A percentile compares a stretch with the other conserved stretches of the same genome.
phyloP scores from a whole-genome alignment of 2,329 filamentous ascomycete species.

The Monilinia fructigena region DNA sequence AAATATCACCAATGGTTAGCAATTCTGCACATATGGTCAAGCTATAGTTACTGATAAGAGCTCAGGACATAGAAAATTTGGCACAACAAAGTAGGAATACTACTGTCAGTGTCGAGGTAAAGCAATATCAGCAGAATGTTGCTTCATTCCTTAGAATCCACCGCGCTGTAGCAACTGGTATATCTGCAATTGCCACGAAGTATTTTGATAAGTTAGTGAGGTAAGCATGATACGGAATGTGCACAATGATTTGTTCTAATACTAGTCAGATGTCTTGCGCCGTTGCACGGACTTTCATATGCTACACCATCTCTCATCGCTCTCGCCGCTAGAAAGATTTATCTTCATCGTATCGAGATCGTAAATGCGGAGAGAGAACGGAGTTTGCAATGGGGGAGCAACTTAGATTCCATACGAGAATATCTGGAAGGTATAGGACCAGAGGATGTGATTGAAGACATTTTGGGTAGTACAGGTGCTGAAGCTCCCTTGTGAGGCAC shows the following conservation, averaged over 20 bases:
- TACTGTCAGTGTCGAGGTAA: conserved; percentile 71
- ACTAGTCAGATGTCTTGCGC: conserved; percentile 62
- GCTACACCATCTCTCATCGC: conserved; percentile 80
- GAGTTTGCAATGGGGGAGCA: conserved; percentile 92
- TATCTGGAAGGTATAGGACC: conserved; percentile 62
- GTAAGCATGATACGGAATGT: conserved; percentile 40
- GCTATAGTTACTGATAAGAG: conserved; percentile 24
- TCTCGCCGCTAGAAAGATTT: conserved; percentile 82
- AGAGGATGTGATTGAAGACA: conserved; percentile 65
- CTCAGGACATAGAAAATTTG: conserved; percentile 37
- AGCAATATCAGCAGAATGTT: conserved; percentile 84
- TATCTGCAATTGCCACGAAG: conserved; percentile 74
- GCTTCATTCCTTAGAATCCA: conserved; percentile 84
- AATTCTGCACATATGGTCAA: not conserved
- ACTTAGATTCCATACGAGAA: conserved; percentile 63
- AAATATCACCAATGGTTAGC: conserved; percentile 35
- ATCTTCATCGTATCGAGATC: conserved; percentile 77
- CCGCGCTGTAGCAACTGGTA: conserved; percentile 75
- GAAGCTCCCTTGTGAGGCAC: conserved; percentile 51
- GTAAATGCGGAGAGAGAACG: conserved; percentile 70
- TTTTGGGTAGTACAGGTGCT: conserved; percentile 52
- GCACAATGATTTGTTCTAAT: conserved; percentile 5
- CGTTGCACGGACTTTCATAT: conserved; percentile 77
- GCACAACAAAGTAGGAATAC: conserved; percentile 56
- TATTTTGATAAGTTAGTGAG: conserved; percentile 70